Evolutionary conservation across 2,329 filamentous ascomycete species (phyloP), one percentile per base, ranked within the genome.

Genomic region (Phaeosphaeriaceae sp.): DNA sequence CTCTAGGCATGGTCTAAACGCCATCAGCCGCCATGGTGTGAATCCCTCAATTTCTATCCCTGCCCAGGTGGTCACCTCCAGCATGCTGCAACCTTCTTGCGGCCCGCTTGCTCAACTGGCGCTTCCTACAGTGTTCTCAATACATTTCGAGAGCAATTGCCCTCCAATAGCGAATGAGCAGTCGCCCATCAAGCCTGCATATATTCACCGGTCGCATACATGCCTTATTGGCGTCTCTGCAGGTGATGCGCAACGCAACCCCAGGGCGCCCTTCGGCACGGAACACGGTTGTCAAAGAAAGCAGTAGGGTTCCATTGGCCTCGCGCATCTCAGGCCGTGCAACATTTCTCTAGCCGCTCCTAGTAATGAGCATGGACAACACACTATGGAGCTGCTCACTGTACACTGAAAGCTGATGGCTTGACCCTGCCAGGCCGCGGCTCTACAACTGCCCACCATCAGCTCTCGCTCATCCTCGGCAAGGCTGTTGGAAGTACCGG

Each of bases 151-250:
- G 29, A 50, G 36, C 32, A 53, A 45, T 49, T 54, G 49, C 42
- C 47, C 56, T 58, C 66, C 60, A 68, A 66, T 70, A 9, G 28
- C 35, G 40, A 42, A 15, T 33, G 41, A 28, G 35, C 35, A 46
- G 42, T 15, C 30, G 39, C 28, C 47, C 57, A 56, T 50, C 40
- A 42, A 42, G 29, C 47, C 40, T 52, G 50, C 50, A 48, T 46
- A 49, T 37, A 46, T 57, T 60, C 48, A 56, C 54, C 61, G 61
- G 58, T 61, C 40, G 39, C 32, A 45, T 35, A 42, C 46, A 46
- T 49, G 33, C 44, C 38, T 44, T 56, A 39, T 42, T 44, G 45
- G 38, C 40, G 17, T 23, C 20, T 41, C 38, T 50, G 54, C 59
- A 55, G 36, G 53, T 51, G 44, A 39, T 58, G 43, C 48, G 47